These are phyloP conservation scores for Aspergillus neoniger DNA, from an alignment of 2,329 filamentous ascomycete species.

Conservation along the genomic window DNA sequence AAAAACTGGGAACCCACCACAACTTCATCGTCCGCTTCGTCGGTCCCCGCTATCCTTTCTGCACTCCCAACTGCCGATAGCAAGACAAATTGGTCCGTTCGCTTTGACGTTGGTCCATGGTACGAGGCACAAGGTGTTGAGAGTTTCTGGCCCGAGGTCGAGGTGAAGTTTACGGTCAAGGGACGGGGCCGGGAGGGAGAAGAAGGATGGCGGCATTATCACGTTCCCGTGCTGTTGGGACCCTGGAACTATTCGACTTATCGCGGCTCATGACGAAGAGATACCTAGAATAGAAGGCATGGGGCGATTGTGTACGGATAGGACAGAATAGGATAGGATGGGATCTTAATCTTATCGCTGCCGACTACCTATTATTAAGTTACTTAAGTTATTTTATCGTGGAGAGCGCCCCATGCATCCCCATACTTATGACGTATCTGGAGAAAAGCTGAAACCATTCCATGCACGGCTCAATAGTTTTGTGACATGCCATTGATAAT, in stretches of 20 bases:
- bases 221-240: conserved; percentile 53
- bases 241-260: conserved; percentile 56
- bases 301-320: neutral
- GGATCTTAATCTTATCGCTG: neutral
- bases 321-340: neutral
- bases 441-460: conserved; percentile 1
- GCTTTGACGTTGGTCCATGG: conserved; percentile 50
- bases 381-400: neutral
- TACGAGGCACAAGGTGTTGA: conserved; percentile 50
- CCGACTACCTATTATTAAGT: neutral
- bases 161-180: conserved; percentile 53
- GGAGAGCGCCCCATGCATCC: neutral
- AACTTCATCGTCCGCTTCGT: conserved; percentile 19
- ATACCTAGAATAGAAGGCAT: neutral
- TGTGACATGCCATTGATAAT: neutral
- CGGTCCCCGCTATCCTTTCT: conserved; percentile 33
- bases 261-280: conserved; percentile 45
- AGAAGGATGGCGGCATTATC: conserved; percentile 52
- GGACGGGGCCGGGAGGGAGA: conserved; percentile 41
- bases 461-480: neutral
- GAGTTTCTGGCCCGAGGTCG: conserved; percentile 54
- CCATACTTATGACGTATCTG: conserved; percentile 10
- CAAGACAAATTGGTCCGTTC: conserved; percentile 49
- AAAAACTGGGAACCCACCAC: conserved; percentile 42
- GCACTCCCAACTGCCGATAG: conserved; percentile 39